Evolutionary conservation across 2,329 filamentous ascomycete species (phyloP).

Genomic region (Ceratocystis ficicola): DNA sequence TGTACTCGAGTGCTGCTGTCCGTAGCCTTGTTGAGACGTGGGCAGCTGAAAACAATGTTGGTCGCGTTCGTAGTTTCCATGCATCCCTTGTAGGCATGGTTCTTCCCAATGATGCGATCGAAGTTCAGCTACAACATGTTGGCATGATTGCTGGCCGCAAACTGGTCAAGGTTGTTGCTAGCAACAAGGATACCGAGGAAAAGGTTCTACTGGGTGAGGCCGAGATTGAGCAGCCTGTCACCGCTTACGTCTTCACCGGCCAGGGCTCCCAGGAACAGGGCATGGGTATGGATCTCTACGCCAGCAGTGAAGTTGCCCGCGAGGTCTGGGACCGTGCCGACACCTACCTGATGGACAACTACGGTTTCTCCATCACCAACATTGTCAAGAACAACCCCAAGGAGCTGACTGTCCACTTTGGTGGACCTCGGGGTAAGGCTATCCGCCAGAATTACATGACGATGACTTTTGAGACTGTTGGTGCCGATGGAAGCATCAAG

Average conservation of each 20-base stretch:
- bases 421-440: constrained; percentile 88
- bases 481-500: constrained; percentile 81
- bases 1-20: constrained; percentile 97
- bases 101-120: constrained; percentile 84
- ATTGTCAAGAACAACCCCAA: constrained; percentile 99
- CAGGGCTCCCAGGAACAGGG: constrained; percentile 98
- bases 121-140: constrained; percentile 89
- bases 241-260: constrained; percentile 94
- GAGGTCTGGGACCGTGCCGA: constrained; percentile 97
- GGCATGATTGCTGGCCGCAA: constrained; percentile 97
- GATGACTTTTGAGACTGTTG: constrained; percentile 99
- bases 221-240: constrained; percentile 93
- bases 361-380: constrained; percentile 95
- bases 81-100: constrained; percentile 98
- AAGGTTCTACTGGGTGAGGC: constrained; percentile 93
- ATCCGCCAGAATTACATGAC: constrained; percentile 99
- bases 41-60: constrained; percentile 97
- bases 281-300: constrained; percentile 99
- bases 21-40: constrained; percentile 94
- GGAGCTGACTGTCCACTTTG: constrained; percentile 96
- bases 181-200: constrained; percentile 89
- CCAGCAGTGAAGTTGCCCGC: constrained; percentile 82
- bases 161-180: constrained; percentile 97
- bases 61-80: constrained; percentile 93
- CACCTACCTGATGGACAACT: constrained; percentile 96